Conservation (phyloP, 345 rosid genomes). For the Dovyalis caffra region DNA sequence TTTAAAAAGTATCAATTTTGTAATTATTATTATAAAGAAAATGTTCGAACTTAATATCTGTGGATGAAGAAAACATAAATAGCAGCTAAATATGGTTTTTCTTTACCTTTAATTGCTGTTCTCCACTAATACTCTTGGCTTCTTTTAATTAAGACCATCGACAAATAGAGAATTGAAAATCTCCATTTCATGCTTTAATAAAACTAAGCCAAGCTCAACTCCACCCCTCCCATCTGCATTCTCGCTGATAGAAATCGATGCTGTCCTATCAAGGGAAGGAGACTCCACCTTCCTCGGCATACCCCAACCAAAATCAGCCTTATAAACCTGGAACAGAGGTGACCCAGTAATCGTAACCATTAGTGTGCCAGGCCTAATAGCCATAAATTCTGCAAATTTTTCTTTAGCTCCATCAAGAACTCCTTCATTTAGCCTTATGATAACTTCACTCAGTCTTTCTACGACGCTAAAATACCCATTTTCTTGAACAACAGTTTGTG, state of each 20-base stretch:
- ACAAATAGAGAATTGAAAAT: not conserved
- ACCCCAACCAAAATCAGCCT: conserved; percentile 17
- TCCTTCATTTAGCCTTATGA: not conserved
- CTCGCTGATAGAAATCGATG: not conserved
- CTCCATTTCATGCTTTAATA: conserved; percentile 5
- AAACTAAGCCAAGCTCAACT: conserved; percentile 6
- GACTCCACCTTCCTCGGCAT: conserved; percentile 15
- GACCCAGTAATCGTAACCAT: conserved; percentile 8
- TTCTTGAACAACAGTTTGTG: not conserved
- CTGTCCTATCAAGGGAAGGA: not conserved
- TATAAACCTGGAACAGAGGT: not conserved
- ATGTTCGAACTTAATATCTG: too few relatives aligned
- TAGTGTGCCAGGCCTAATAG: not conserved
- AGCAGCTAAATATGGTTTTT: too few relatives aligned
- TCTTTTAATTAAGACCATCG: too few relatives aligned
- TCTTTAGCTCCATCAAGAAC: not conserved
- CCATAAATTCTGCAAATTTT: not conserved
- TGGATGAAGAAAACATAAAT: too few relatives aligned
- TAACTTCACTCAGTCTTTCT: not conserved
- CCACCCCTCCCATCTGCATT: not conserved
- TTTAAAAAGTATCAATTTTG: too few relatives aligned
- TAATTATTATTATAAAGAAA: too few relatives aligned
- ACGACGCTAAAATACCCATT: not conserved
- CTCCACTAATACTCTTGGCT: too few relatives aligned
- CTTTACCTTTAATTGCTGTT: too few relatives aligned